Conservation (phyloP, 495 filamentous ascomycete species). For the Penicillium flavigenum region DNA sequence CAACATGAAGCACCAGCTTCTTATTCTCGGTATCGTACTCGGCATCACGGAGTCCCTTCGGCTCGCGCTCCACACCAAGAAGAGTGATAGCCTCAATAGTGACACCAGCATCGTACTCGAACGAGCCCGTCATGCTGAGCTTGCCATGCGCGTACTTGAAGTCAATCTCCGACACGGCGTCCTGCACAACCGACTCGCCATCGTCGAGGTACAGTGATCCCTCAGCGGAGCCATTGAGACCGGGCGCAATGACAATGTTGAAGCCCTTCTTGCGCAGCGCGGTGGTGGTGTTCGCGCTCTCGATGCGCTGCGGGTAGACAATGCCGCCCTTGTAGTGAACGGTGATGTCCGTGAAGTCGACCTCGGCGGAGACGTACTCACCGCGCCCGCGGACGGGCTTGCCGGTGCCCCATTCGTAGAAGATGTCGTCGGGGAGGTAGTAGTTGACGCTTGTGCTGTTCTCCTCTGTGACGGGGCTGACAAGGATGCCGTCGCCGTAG, state of each 20-base stretch:
- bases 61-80: slow-evolving; percentile 14
- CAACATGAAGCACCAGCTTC: slow-evolving; percentile 22
- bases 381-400: slow-evolving; percentile 57
- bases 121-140: slow-evolving; percentile 53
- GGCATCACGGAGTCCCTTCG: slow-evolving; percentile 9
- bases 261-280: slow-evolving; percentile 66
- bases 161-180: slow-evolving; percentile 45
- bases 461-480: slow-evolving; percentile 67
- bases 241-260: slow-evolving; percentile 67
- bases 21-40: slow-evolving; percentile 21
- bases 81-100: slow-evolving; percentile 53
- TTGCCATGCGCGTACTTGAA: slow-evolving; percentile 54
- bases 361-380: slow-evolving; percentile 47
- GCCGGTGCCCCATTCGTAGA: slow-evolving; percentile 76
- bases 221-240: slow-evolving; percentile 43
- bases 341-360: slow-evolving; percentile 66
- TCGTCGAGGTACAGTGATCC: slow-evolving; percentile 63
- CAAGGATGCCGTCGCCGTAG: slow-evolving; percentile 68
- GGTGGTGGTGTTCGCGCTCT: slow-evolving; percentile 66
- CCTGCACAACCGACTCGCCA: slow-evolving; percentile 55
- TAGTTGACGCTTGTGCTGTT: slow-evolving; percentile 63
- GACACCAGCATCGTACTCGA: slow-evolving; percentile 48
- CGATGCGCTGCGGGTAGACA: slow-evolving; percentile 63
- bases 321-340: slow-evolving; percentile 69
- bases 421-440: slow-evolving; percentile 72